Base-by-base conservation (phyloP, 2,329 filamentous ascomycete genomes). In the Fusarium armeniacum region DNA sequence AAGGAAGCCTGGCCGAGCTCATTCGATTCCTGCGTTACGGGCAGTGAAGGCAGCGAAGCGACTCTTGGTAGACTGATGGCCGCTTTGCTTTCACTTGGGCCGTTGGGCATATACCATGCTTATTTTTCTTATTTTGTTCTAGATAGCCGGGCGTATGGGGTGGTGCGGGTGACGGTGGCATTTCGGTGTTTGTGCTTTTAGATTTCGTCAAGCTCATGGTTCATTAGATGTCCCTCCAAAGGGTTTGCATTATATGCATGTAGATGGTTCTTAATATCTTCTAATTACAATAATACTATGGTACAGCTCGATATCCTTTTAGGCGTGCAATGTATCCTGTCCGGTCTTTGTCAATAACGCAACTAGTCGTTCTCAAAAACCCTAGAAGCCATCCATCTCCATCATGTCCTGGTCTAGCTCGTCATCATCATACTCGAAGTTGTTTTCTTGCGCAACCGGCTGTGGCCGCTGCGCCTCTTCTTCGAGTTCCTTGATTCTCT, bases 1-100 rank as follows among this genome's bases (percentile, higher is more conserved):
- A 5, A 84, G 95, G 67, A 85, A 85, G 71, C 86, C 89, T 7
- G 94, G 95, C 0, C 89, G 87, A 71, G 83, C 86, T 5, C 79
- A 86, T 68, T 85, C 87, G 1, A 73, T 91, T 49, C 84, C 84
- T 2, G 83, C 82, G 9, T 86, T 91, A 83, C 84, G 86, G 70
- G 89, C 87, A 13, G 79, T 84, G 10, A 91, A 91, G 78, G 76
- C 78, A 9, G 76, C 79, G 3, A 87, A 84, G 75, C 78, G 82
- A 38, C 58, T 78, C 41, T 58, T 76, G 56, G 56, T 68, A 51
- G 63, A 72, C 35, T 72, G 65, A 54, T 20, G 55, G 28, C 30
- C 28, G 46, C 18, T 46, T 47, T 56, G 4, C 15, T 51, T 50
- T 24, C 11, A 30, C 24, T 20, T 30, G 4, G 18, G 13, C 16